Conservation (phyloP, 306 rosid species). For the Canavalia gladiata region DNA sequence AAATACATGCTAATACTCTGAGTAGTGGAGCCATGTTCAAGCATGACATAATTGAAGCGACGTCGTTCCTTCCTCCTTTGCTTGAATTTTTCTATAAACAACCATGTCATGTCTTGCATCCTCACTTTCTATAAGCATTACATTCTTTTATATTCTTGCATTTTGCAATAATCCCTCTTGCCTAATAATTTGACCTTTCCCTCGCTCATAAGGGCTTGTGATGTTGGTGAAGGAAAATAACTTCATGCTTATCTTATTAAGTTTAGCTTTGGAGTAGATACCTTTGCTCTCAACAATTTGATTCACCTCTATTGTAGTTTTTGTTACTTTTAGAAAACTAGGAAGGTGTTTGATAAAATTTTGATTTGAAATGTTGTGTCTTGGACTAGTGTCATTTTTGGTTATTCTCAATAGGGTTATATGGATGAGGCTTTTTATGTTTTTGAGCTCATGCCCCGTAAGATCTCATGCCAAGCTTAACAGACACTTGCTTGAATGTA, state of each 20-base stretch:
- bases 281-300: conserved; percentile 56
- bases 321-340: conserved; percentile 57
- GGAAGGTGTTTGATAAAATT: conserved; percentile 62
- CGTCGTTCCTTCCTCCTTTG: conserved; percentile 63
- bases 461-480: conserved; percentile 16
- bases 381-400: conserved; percentile 69
- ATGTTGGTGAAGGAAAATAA: conserved; percentile 57
- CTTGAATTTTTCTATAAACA: conserved; percentile 62
- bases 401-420: conserved; percentile 59
- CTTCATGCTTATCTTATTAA: conserved; percentile 70
- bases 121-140: conserved; percentile 65
- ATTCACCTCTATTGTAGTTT: conserved; percentile 60
- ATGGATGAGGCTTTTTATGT: conserved; percentile 62
- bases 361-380: conserved; percentile 56
- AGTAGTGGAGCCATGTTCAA: conserved; percentile 42
- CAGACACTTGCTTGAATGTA: too few species aligned
- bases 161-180: conserved; percentile 53
- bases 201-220: conserved; percentile 58
- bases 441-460: conserved; percentile 64
- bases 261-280: conserved; percentile 57
- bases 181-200: conserved; percentile 73
- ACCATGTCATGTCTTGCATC: conserved; percentile 63
- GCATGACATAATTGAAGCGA: conserved; percentile 69
- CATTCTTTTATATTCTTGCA: conserved; percentile 56
- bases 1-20: too few species aligned